Evolutionary conservation across 163 green algal genomes (phyloP).

Genomic region (Chlorella variabilis): DNA sequence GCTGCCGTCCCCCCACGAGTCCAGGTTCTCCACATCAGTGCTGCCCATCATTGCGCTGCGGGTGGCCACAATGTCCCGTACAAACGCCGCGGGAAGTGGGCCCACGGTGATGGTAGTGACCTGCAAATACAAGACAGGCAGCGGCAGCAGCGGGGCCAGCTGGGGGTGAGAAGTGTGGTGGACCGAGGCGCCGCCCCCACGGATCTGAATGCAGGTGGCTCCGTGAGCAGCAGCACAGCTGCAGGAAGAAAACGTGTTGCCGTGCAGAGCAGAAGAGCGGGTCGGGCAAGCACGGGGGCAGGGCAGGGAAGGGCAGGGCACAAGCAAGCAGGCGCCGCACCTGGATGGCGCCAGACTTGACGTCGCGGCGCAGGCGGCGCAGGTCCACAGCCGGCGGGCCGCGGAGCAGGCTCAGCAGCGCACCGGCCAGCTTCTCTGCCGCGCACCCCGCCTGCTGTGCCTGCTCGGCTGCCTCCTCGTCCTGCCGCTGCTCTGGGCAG

Average conservation of each 20-base stretch:
- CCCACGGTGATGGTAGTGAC: conserved; percentile 30
- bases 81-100: conserved; percentile 25
- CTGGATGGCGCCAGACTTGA: conserved; percentile 27
- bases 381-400: conserved; percentile 13
- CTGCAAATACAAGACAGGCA: neutral
- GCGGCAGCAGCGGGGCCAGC: neutral
- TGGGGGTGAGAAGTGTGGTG: too few relatives aligned
- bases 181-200: too few relatives aligned
- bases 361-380: conserved; percentile 10
- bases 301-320: neutral
- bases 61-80: conserved; percentile 20
- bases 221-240: too few relatives aligned
- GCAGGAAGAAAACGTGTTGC: too few relatives aligned
- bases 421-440: neutral
- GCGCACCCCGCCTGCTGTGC: neutral
- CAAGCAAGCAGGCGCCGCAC: neutral
- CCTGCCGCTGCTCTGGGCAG: neutral
- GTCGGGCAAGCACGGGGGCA: too few relatives aligned
- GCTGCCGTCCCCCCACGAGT: conserved; percentile 8
- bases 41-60: conserved; percentile 11
- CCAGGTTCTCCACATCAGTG: conserved; percentile 26
- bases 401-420: neutral
- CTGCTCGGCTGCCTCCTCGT: neutral
- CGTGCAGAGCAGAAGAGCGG: too few relatives aligned
- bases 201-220: too few relatives aligned